Evolutionary conservation across 768 basidiomycete genomes (phyloP).

Genomic region (Suillus americanus): DNA sequence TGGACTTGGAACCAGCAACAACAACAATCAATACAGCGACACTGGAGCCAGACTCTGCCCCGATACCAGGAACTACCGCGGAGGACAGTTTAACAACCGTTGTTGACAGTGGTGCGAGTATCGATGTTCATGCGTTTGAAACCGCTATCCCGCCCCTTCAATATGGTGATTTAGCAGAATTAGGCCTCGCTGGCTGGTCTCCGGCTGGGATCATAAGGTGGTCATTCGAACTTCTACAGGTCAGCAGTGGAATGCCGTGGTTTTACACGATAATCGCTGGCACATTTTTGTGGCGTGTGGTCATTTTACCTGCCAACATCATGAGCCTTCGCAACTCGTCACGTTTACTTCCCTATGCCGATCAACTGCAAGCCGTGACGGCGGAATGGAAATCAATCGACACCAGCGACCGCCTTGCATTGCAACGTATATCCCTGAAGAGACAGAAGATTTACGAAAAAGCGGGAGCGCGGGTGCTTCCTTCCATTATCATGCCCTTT

Average conservation of each 20-base stretch:
- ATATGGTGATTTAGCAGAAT: slow-evolving; percentile 68
- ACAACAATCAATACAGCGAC: not conserved
- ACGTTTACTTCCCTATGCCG: slow-evolving; percentile 33
- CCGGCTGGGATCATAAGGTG: slow-evolving; percentile 65
- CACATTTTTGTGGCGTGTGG: slow-evolving; percentile 57
- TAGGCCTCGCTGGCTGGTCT: slow-evolving; percentile 62
- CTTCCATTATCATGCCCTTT: slow-evolving; percentile 55
- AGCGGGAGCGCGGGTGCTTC: slow-evolving; percentile 61
- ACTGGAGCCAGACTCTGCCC: not conserved
- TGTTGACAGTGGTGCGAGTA: not conserved
- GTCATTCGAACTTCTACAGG: slow-evolving; percentile 68
- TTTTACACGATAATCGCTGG: slow-evolving; percentile 77
- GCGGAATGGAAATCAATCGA: slow-evolving; percentile 45
- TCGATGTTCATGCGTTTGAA: slow-evolving; percentile 22
- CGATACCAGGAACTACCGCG: not conserved
- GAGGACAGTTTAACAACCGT: not conserved
- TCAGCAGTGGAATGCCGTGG: slow-evolving; percentile 75
- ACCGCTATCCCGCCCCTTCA: slow-evolving; percentile 50
- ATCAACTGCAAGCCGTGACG: slow-evolving; percentile 54
- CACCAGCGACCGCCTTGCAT: slow-evolving; percentile 37
- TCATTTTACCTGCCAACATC: slow-evolving; percentile 62
- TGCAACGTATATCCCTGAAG: slow-evolving; percentile 44
- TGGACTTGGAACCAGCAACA: slow-evolving; percentile 1
- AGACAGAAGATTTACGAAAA: slow-evolving; percentile 56
- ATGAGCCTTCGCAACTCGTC: slow-evolving; percentile 56